Percentiles rank a stretch among this genome's conserved stretches.
Evolutionary conservation across 306 rosid species (phyloP).

Genomic region (Oxytropis ochrocephala): DNA sequence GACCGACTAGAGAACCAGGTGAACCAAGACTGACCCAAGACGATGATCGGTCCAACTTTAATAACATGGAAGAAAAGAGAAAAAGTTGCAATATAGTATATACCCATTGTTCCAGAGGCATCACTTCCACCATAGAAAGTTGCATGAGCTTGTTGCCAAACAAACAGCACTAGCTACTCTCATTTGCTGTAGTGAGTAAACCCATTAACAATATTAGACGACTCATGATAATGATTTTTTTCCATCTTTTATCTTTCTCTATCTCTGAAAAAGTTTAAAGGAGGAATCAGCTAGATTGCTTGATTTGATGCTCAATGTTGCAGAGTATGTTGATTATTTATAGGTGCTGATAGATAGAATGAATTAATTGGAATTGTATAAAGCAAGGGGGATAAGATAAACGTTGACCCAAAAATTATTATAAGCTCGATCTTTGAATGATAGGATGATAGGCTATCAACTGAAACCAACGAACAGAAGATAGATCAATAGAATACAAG

Average conservation of each 20-base stretch:
- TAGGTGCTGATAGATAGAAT: slow-evolving; percentile 17
- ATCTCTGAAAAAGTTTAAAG: neutral
- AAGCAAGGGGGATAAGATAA: neutral
- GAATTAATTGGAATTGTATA: neutral
- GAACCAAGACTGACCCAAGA: too few species aligned
- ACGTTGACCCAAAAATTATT: slow-evolving; percentile 14
- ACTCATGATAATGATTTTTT: slow-evolving; percentile 2
- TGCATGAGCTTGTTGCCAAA: slow-evolving; percentile 50
- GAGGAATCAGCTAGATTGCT: neutral
- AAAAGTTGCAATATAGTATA: slow-evolving; percentile 16
- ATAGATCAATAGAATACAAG: too few species aligned
- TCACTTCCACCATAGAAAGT: slow-evolving; percentile 70
- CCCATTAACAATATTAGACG: slow-evolving; percentile 16
- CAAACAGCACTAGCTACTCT: slow-evolving; percentile 33
- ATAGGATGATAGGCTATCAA: neutral
- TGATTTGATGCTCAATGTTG: slow-evolving; percentile 12
- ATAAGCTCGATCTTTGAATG: neutral
- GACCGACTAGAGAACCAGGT: too few species aligned
- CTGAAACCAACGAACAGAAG: neutral
- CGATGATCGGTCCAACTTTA: too few species aligned
- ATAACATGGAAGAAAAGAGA: neutral
- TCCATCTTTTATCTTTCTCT: slow-evolving; percentile 16
- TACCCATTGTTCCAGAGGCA: slow-evolving; percentile 60
- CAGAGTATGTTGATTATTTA: slow-evolving; percentile 21
- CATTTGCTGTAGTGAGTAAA: slow-evolving; percentile 22